Evolutionary conservation across 345 rosid genomes (phyloP).

Genomic region (Brassica juncea): DNA sequence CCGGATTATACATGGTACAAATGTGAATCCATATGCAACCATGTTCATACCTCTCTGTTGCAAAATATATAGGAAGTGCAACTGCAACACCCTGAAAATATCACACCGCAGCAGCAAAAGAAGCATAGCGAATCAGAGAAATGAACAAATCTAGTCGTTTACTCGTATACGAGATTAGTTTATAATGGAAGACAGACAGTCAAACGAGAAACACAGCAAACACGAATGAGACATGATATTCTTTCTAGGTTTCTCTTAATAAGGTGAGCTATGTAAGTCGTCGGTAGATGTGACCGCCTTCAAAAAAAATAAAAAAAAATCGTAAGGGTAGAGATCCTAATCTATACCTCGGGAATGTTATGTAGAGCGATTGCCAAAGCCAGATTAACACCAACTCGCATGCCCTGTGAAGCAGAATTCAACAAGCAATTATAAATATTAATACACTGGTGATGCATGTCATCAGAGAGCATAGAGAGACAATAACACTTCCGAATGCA

Average conservation of each 20-base stretch:
- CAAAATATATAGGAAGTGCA: constrained; percentile 94
- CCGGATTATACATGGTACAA: not conserved
- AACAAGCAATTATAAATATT: constrained; percentile 17
- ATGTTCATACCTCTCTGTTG: constrained; percentile 82
- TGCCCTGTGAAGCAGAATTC: constrained; percentile 58
- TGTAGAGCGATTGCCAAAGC: constrained; percentile 98
- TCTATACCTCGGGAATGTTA: constrained; percentile 89
- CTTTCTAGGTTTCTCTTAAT: not conserved
- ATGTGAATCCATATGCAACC: constrained; percentile 1
- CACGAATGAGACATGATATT: not conserved
- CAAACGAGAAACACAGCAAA: constrained; percentile 5
- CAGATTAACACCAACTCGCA: constrained; percentile 91
- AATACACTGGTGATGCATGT: constrained; percentile 12
- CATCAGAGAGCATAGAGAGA: not conserved
- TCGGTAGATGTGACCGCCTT: constrained; percentile 22
- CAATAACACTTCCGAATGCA: not conserved
- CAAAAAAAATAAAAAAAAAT: not conserved
- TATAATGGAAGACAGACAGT: not conserved
- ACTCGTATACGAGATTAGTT: not conserved
- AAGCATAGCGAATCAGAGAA: constrained; percentile 23
- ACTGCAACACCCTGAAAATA: constrained; percentile 90
- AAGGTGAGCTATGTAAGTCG: not conserved
- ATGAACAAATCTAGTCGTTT: constrained; percentile 4
- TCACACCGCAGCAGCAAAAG: constrained; percentile 18
- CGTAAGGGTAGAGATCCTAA: too few species aligned